A percentile compares a stretch with the other conserved stretches of the same genome.
Evolutionary conservation across 495 filamentous ascomycete species (phyloP).

Genomic region (Xylaria scruposa): DNA sequence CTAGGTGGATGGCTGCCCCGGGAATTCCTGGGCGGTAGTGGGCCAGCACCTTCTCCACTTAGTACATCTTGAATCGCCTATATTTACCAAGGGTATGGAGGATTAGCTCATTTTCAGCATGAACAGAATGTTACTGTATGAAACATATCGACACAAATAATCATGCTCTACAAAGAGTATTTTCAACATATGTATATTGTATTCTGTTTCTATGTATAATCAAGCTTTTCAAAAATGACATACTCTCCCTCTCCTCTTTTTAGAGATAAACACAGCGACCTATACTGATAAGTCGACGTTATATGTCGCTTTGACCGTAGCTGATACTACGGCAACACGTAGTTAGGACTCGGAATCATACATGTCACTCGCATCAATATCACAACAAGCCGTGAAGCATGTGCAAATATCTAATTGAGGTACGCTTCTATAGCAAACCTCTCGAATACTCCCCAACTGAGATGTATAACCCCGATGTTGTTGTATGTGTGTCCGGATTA

Average conservation of each 20-base stretch:
- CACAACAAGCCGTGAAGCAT: constrained; percentile 26
- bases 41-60: constrained; percentile 1
- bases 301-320: neutral
- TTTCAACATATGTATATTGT: neutral
- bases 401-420: constrained; percentile 29
- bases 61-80: neutral
- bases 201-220: neutral
- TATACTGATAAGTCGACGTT: neutral
- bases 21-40: constrained; percentile 9
- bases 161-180: neutral
- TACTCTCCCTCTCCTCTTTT: neutral
- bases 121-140: neutral
- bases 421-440: constrained; percentile 28
- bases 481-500: constrained; percentile 19
- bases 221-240: neutral
- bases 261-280: neutral
- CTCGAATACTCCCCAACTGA: constrained; percentile 20
- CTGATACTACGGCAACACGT: neutral
- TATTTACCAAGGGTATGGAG: neutral
- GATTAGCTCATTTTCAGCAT: neutral
- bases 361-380: constrained; percentile 16
- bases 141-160: neutral
- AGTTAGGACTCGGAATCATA: neutral
- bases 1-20: neutral
- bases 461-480: constrained; percentile 15